phyloP scores from a whole-genome alignment of 768 basidiomycete species.

The Suillus brevipes region DNA sequence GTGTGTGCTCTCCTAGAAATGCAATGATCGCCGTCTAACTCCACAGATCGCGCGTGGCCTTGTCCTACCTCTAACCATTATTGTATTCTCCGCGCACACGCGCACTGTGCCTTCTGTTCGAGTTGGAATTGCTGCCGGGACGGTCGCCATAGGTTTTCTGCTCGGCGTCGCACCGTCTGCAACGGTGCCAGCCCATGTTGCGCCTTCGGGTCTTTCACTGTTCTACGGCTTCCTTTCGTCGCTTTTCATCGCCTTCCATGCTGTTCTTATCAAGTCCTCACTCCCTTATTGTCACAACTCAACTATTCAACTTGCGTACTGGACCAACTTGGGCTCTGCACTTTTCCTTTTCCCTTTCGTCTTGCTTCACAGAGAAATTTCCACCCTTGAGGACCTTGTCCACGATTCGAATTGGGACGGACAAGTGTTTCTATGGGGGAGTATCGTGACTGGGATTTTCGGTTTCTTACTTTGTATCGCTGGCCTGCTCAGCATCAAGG shows the following conservation, averaged over 20 bases:
- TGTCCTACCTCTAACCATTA: conserved; percentile 78
- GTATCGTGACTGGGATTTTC: conserved; percentile 68
- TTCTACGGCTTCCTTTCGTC: conserved; percentile 73
- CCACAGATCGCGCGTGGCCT: conserved; percentile 80
- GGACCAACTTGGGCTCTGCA: conserved; percentile 74
- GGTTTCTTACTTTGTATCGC: conserved; percentile 82
- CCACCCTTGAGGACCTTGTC: conserved; percentile 41
- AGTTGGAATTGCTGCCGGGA: conserved; percentile 56
- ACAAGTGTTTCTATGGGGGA: conserved; percentile 61
- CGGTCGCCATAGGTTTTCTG: conserved; percentile 78
- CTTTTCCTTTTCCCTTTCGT: conserved; percentile 64
- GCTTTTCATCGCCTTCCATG: conserved; percentile 73
- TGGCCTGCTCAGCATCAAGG: conserved; percentile 76
- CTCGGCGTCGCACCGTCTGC: conserved; percentile 66
- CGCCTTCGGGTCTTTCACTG: conserved; percentile 58
- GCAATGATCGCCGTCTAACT: neutral
- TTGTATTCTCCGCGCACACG: conserved; percentile 64
- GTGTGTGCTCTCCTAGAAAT: conserved; percentile 31
- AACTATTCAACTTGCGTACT: conserved; percentile 74
- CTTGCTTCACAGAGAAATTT: conserved; percentile 54
- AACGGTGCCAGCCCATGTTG: conserved; percentile 38
- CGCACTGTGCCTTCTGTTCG: conserved; percentile 51
- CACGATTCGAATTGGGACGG: conserved; percentile 46
- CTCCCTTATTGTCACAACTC: conserved; percentile 68
- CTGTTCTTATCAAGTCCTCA: conserved; percentile 72